These are phyloP conservation scores for Didymellaceae sp. DNA, from an alignment of 2,329 filamentous ascomycete species.

Conservation along the genomic window DNA sequence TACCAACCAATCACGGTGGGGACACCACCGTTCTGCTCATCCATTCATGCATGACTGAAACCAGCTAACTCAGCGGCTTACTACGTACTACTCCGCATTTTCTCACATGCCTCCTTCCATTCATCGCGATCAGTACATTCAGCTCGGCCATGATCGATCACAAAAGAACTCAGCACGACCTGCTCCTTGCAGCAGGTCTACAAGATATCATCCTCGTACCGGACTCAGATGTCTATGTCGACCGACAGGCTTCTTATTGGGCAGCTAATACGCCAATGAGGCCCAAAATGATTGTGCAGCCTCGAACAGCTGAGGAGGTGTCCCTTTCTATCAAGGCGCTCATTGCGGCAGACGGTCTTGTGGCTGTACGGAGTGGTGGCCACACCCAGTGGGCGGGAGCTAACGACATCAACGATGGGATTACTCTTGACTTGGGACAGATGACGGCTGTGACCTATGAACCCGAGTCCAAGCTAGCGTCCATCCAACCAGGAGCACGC, in stretches of 20 bases:
- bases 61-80: no score
- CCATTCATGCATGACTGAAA: no score
- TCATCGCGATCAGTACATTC: no score
- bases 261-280: not conserved
- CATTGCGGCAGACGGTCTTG: not conserved
- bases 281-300: not conserved
- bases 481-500: slow-evolving; percentile 34
- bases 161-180: not conserved
- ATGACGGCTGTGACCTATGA: slow-evolving; percentile 29
- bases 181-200: not conserved
- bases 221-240: not conserved
- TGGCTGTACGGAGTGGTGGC: slow-evolving; percentile 26
- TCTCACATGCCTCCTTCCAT: no score
- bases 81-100: no score
- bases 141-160: not conserved
- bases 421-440: slow-evolving; percentile 41
- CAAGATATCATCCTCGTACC: not conserved
- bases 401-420: slow-evolving; percentile 38
- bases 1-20: no score
- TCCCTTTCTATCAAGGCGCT: not conserved
- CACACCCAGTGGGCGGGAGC: slow-evolving; percentile 36
- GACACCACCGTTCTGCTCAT: no score
- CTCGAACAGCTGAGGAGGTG: not conserved
- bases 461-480: slow-evolving; percentile 21
- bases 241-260: not conserved